Evolutionary conservation across 345 rosid species (phyloP).

Genomic region (Camelina sativa): DNA sequence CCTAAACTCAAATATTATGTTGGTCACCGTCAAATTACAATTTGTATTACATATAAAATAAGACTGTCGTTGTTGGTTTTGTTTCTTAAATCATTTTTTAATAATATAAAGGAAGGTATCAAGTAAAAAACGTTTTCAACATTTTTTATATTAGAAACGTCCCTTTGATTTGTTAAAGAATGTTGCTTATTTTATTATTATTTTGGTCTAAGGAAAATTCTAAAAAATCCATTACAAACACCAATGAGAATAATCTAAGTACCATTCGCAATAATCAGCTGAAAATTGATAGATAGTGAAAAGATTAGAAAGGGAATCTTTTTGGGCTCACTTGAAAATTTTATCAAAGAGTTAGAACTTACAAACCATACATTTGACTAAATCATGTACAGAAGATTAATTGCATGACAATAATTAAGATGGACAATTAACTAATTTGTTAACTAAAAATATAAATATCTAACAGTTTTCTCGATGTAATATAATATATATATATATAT

Average conservation of each 20-base stretch:
- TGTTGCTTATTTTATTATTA: no score
- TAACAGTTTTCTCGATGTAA: not conserved
- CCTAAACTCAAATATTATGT: not conserved
- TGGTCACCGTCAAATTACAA: not conserved
- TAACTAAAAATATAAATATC: not conserved
- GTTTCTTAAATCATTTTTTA: no score
- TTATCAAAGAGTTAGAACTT: not conserved
- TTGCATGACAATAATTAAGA: not conserved
- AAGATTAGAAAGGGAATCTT: not conserved
- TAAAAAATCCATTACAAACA: no score
- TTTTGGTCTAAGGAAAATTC: no score
- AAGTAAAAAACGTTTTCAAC: no score
- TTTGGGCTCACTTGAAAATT: not conserved
- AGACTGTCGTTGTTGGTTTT: no score
- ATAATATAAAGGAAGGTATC: no score
- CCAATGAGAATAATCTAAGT: no score
- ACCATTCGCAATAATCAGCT: not conserved
- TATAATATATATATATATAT: not conserved
- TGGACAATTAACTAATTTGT: not conserved
- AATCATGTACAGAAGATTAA: not conserved
- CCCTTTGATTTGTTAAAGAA: no score
- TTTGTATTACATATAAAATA: not conserved
- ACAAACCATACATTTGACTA: not conserved
- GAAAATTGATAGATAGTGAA: not conserved
- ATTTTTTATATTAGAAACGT: no score